Conservation (phyloP, 148 eudicot genomes). For the Amaranthus hypochondriacus region DNA sequence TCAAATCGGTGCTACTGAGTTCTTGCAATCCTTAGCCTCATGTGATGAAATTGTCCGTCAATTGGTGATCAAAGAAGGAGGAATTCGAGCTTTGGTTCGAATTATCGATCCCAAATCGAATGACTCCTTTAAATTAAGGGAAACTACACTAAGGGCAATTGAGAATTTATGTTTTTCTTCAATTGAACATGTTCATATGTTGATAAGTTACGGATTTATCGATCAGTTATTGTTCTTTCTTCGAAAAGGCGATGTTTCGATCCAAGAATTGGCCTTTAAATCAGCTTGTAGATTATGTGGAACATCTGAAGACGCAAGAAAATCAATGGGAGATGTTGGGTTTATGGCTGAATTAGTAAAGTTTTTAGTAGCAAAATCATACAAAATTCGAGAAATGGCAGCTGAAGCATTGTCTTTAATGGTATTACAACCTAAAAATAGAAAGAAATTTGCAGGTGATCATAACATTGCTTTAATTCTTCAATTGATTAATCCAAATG, state of each 20-base stretch:
- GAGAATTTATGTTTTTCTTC: slow-evolving; percentile 46
- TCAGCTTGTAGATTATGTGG: slow-evolving; percentile 52
- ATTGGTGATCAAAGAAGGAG: slow-evolving; percentile 45
- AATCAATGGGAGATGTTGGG: slow-evolving; percentile 76
- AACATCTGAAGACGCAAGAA: slow-evolving; percentile 65
- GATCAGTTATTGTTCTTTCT: slow-evolving; percentile 55
- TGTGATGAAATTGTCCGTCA: slow-evolving; percentile 46
- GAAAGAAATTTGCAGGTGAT: slow-evolving; percentile 68
- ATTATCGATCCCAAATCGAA: slow-evolving; percentile 54
- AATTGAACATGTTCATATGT: slow-evolving; percentile 26
- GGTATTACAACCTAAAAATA: slow-evolving; percentile 52
- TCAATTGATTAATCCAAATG: slow-evolving; percentile 50
- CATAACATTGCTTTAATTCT: slow-evolving; percentile 50
- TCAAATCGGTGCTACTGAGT: slow-evolving; percentile 50
- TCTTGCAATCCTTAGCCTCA: slow-evolving; percentile 49
- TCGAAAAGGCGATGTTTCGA: slow-evolving; percentile 52
- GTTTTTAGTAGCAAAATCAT: slow-evolving; percentile 63
- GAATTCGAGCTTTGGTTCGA: slow-evolving; percentile 41
- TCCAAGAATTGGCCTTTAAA: slow-evolving; percentile 73
- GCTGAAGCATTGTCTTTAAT: slow-evolving; percentile 54
- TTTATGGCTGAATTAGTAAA: slow-evolving; percentile 68
- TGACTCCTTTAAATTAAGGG: slow-evolving; percentile 46
- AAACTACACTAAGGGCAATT: slow-evolving; percentile 51
- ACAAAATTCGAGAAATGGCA: slow-evolving; percentile 69
- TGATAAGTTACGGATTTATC: slow-evolving; percentile 53